These are phyloP conservation scores for Trametes elegans DNA, from an alignment of 768 basidiomycete species.

Conservation along the genomic window DNA sequence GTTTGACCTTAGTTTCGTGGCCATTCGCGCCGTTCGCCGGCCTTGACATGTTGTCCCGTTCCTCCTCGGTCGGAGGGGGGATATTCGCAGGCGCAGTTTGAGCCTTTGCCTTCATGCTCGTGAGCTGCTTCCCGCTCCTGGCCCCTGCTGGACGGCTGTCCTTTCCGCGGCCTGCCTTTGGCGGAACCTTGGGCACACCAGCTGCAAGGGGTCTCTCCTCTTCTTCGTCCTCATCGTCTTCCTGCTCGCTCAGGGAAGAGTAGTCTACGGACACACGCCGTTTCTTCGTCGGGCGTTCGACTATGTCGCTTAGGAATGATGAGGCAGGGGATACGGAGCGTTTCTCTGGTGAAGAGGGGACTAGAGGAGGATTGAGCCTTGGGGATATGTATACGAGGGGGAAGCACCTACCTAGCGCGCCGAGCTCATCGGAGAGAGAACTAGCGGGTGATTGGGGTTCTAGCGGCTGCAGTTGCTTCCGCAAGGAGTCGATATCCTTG, in stretches of 20 bases:
- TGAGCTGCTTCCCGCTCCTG: constrained; percentile 52
- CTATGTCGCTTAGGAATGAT: constrained; percentile 28
- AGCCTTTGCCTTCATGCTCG: constrained; percentile 60
- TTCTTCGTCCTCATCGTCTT: constrained; percentile 24
- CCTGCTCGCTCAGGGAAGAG: constrained; percentile 29
- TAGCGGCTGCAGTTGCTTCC: constrained; percentile 64
- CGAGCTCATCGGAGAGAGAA: constrained; percentile 42
- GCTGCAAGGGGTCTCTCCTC: constrained; percentile 26
- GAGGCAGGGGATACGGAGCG: constrained; percentile 32
- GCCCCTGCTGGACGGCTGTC: constrained; percentile 1
- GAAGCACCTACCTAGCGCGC: constrained; percentile 49
- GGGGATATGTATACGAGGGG: neutral
- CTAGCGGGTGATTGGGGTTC: constrained; percentile 49
- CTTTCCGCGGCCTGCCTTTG: constrained; percentile 10
- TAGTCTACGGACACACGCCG: constrained; percentile 27
- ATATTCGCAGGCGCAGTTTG: constrained; percentile 51
- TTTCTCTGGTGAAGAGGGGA: constrained; percentile 30
- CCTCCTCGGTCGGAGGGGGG: constrained; percentile 38
- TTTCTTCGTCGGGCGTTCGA: constrained; percentile 29
- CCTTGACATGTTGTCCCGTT: constrained; percentile 37
- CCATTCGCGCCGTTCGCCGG: constrained; percentile 45
- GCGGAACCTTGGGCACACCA: neutral
- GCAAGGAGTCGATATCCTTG: constrained; percentile 64
- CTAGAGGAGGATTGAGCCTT: neutral
- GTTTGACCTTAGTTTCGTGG: constrained; percentile 54